These are phyloP conservation scores for Lasiodiplodia hormozganensis DNA, from an alignment of 2,329 filamentous ascomycete genomes.

Conservation along the genomic window DNA sequence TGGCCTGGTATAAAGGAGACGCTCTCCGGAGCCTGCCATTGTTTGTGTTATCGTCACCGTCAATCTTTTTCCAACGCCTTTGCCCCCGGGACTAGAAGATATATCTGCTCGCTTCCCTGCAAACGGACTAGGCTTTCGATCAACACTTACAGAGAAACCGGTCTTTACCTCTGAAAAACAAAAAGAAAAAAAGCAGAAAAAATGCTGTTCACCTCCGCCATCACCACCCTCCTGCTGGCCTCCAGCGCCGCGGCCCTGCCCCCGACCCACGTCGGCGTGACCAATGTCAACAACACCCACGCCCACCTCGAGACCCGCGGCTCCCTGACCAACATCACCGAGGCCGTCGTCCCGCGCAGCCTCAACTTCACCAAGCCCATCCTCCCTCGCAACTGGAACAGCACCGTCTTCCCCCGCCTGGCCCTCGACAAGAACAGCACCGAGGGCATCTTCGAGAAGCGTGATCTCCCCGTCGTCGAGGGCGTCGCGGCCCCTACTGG, in stretches of 20 bases:
- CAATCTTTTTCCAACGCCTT: slow-evolving; percentile 15
- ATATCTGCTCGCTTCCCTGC: not conserved
- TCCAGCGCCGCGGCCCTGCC: slow-evolving; percentile 19
- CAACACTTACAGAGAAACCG: not conserved
- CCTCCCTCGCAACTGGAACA: not conserved
- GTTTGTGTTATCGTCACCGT: slow-evolving; percentile 13
- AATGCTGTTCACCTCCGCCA: slow-evolving; percentile 19
- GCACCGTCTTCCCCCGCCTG: slow-evolving; percentile 11
- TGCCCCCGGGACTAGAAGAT: not conserved
- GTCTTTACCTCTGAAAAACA: not conserved
- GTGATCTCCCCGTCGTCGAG: slow-evolving; percentile 10
- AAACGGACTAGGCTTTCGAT: not conserved
- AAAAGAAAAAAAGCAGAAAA: not conserved
- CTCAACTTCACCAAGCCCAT: not conserved
- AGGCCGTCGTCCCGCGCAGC: slow-evolving; percentile 13
- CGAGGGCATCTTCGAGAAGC: slow-evolving; percentile 27
- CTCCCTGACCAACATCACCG: slow-evolving; percentile 15
- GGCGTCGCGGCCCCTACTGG: slow-evolving; percentile 6
- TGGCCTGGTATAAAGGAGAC: slow-evolving; percentile 19
- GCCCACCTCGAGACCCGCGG: slow-evolving; percentile 3
- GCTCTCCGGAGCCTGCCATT: not conserved
- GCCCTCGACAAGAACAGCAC: slow-evolving; percentile 15
- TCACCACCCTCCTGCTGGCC: slow-evolving; percentile 15
- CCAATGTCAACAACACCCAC: not conserved
- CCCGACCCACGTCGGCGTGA: slow-evolving; percentile 6